Base-by-base conservation (phyloP, 768 basidiomycete species). In the Phylloporus sp. region DNA sequence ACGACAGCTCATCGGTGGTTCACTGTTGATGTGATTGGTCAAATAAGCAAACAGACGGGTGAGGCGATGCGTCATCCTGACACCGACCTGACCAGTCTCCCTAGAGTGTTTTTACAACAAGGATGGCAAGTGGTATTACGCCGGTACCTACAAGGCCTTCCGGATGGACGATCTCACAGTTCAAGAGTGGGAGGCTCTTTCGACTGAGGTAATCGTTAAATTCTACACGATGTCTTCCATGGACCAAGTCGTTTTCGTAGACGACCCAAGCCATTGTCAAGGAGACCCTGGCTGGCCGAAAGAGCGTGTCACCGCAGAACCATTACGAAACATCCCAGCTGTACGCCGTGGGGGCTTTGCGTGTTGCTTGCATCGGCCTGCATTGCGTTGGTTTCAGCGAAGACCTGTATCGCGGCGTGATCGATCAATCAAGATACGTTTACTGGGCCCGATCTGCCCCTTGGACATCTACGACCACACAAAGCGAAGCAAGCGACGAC, bases 71-170 rank as follows among this genome's bases (percentile, higher is more conserved):
- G 34, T 34, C 16, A 6, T 15, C 18, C 36, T 6, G 7, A 27
- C 16, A n/a, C n/a, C 16, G 22, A 22, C n/a, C 52, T 58, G 27
- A 57, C 39, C 2, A 31, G 13, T 29, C 22, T 13, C 22, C 27
- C 12, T 51, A 88, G 88, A 91, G 62, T 91, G 86, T 56, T 91
- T 91, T 67, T 91, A 82, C 59, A 85, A 83, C 67, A 88, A 83
- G 64, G 86, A 88, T 49, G 85, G 84, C 8, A 79, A 80, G 53
- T 91, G 86, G 86, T 91, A 90, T 64, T 91, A 91, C 54, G 88
- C 88, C 12, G 88, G 88, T n/a, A 76, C 80, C 4, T 91, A 91
- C 69, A 80, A 76, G 48, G 79, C 78, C 1, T 81, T 91, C 63
- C 70, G 75, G 47, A 74, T 91, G 44, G 82, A 81, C 24, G 80